Percentiles rank a stretch among this genome's conserved stretches.
Conservation (phyloP, 129 eudicot genomes). For the Silybum marianum region DNA sequence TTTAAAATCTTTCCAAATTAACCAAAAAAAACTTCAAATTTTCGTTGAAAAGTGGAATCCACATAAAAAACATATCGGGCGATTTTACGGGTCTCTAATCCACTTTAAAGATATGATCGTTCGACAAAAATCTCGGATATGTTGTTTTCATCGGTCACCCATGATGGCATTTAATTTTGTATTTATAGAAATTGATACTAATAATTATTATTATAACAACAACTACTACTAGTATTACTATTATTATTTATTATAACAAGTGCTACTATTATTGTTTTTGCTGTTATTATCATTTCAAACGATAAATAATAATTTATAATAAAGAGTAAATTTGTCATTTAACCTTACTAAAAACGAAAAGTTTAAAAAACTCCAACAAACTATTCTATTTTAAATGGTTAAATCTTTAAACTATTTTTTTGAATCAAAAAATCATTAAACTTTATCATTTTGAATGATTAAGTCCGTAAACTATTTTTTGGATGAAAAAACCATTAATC, state of each 20-base stretch:
- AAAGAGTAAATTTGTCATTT: background rate
- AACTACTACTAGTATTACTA: background rate
- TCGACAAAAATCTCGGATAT: background rate
- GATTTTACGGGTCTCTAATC: background rate
- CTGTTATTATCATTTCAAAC: background rate
- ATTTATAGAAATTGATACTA: background rate
- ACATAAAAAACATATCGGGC: background rate
- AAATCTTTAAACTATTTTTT: too few relatives aligned
- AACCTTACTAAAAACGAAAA: background rate
- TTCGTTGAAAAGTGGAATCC: background rate
- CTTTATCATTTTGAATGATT: too few relatives aligned
- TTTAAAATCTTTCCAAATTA: background rate
- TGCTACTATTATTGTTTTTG: background rate
- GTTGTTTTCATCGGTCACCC: background rate
- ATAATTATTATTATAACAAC: background rate
- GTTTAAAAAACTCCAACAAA: too few relatives aligned
- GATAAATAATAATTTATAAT: background rate
- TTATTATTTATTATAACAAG: background rate
- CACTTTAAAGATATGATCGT: background rate
- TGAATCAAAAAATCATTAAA: too few relatives aligned
- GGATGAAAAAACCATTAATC: too few relatives aligned
- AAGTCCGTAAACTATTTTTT: too few relatives aligned
- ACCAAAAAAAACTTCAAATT: background rate
- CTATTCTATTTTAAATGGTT: too few relatives aligned
- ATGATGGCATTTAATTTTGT: background rate